Percentiles rank a stretch among this genome's conserved stretches.
Conservation (phyloP, 2,329 filamentous ascomycete species). For the Coniochaeta ligniaria region DNA sequence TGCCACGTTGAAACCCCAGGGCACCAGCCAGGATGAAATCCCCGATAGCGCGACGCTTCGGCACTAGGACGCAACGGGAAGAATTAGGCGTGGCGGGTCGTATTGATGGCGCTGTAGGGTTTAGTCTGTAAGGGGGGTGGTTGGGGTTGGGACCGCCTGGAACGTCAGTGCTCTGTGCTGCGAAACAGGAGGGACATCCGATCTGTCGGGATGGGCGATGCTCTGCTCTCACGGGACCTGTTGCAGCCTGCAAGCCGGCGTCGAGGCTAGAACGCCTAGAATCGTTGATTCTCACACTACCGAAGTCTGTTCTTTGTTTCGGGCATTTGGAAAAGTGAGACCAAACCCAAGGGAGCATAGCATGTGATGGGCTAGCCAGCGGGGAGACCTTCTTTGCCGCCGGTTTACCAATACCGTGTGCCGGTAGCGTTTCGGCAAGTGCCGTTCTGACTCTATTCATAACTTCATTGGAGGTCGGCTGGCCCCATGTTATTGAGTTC, state of each 20-base stretch:
- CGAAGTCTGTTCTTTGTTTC: background rate
- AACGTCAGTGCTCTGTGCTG: background rate
- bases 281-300: background rate
- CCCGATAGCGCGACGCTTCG: background rate
- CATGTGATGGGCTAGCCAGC: background rate
- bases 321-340: background rate
- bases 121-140: background rate
- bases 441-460: background rate
- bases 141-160: background rate
- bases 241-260: background rate
- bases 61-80: background rate
- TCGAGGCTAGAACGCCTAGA: background rate
- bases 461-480: background rate
- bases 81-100: background rate
- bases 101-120: background rate
- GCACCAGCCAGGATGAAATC: background rate
- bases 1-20: background rate
- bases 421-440: background rate
- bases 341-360: background rate
- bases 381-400: background rate
- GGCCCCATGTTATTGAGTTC: background rate
- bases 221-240: background rate
- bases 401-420: background rate
- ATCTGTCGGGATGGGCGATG: background rate
- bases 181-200: background rate